Conservation (phyloP, 371 early-diverging fungal genomes). For the Mucor lusitanicus region DNA sequence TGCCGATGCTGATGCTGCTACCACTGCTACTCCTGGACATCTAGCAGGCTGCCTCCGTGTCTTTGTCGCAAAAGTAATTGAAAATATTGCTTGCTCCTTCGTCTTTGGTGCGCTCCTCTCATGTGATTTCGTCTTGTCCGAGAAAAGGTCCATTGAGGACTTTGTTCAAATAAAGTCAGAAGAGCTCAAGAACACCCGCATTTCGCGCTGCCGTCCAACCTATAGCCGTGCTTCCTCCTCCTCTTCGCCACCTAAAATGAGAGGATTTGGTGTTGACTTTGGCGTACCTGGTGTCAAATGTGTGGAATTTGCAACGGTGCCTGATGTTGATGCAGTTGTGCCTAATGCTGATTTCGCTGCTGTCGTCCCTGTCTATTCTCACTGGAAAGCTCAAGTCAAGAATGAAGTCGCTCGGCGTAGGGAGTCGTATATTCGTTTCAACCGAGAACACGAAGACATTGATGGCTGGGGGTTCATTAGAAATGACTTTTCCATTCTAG, state of each 20-base stretch:
- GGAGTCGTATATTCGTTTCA: background rate
- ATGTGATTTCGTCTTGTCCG: constrained; percentile 3
- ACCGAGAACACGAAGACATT: background rate
- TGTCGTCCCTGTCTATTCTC: background rate
- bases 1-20: background rate
- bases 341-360: background rate
- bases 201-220: background rate
- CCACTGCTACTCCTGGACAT: background rate
- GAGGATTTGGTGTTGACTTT: constrained; percentile 11
- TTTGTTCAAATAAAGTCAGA: background rate
- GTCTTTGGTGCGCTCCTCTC: background rate
- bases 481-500: background rate
- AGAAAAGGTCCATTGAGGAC: background rate
- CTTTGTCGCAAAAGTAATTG: background rate
- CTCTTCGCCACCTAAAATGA: constrained; percentile 3
- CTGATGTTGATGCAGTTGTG: background rate
- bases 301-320: background rate
- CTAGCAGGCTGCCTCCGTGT: background rate
- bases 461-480: background rate
- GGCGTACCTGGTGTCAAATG: background rate
- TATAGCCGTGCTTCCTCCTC: background rate
- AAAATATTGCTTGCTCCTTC: background rate
- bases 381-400: background rate
- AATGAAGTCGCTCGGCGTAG: constrained; percentile 13
- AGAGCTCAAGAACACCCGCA: background rate